Base-by-base conservation (phyloP, 768 basidiomycete genomes). In the Xerocomus potaroensis region DNA sequence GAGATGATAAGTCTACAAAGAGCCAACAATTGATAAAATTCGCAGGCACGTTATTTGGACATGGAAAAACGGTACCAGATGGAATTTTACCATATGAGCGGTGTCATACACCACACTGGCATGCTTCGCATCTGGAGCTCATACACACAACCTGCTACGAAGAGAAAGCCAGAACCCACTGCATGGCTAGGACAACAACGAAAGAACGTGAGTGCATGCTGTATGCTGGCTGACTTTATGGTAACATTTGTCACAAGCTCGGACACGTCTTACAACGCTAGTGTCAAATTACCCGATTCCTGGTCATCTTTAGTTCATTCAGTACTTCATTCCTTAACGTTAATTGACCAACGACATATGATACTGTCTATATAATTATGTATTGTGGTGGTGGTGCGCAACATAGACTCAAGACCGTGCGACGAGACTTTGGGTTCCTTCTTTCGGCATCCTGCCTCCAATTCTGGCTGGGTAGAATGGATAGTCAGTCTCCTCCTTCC, bases 61-160 rank as follows among this genome's bases (percentile, higher is more conserved):
- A 75, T 78, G 29, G 74, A 72, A 48, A 71, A 63, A 45, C 75
- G 81, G 31, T 90, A 91, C 62, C 75, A 77, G 39, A 71, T 76
- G 41, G 92, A 97, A 62, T 87, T 91, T 55, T 79, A 84, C 53
- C 74, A 91, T 47, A 87, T 96, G 83, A 69, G 91, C 18, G 77
- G 83, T 45, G 79, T 81, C 5, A 73, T 91, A 50, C 89, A 91
- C 62, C 73, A 72, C 32, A 68, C 80, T 34, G 87, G 89, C 10
- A 81, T 87, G 75, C 72, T 74, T 42, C 77, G 71, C 16, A 69
- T 77, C 33, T 76, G 86, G 47, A 74, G 77, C 33, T 84, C 87
- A 56, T 67, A 90, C 9, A 71, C 74, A 19, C 70, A 71, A 46
- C 69, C 70, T 47, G 66, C 70, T 24, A 73, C 73, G 55, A 72